Evolutionary conservation across 163 green algal genomes (phyloP), one percentile per base, ranked within the genome.

Genomic region (Chlorella variabilis): DNA sequence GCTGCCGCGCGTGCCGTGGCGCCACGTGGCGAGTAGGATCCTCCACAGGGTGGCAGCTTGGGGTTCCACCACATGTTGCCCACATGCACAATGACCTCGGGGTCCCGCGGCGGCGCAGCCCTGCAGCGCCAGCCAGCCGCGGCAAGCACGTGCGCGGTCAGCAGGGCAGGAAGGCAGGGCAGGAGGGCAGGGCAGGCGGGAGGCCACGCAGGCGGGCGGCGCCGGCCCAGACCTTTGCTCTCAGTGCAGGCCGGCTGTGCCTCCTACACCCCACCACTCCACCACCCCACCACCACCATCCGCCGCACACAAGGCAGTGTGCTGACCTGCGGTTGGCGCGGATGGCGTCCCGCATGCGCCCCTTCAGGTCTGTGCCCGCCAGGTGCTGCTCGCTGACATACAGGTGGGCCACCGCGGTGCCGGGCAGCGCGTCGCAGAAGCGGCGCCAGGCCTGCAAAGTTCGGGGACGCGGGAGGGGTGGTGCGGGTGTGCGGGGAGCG

Each of bases 51-150:
- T 13, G 82, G 76, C 61, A 85, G 62, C 27, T 34, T 77, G 9
- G 90, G 90, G 73, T 94, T 94, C 48, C 69, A 93, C 90, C 90
- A 94, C 90, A 94, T 94, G 88, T 92, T 94, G 67, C 71, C 66
- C 18, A 92, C 86, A 38, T 76, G 65, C 54, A 75, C 76, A 21
- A 91, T 87, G 13, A 93, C 86, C 13, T 88, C 82, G 6, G 82
- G 80, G 59, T 92, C 88, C 15, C 82, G 71, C 3, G 17, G 66
- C 17, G 81, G 78, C 1, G 51, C 82, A 9, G 45, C 49, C 71
- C 83, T 91, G 84, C 56, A 75, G 58, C 70, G 42, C 59, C 63
- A 71, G 63, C 59, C 17, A 11, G n/a, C n/a, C n/a, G n/a, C n/a
- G n/a, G n/a, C n/a, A n/a, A 68, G 5, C 59, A 29, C 11, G 45